These are phyloP conservation scores for Penicillium steckii DNA, from an alignment of 495 filamentous ascomycete genomes.

Conservation along the genomic window DNA sequence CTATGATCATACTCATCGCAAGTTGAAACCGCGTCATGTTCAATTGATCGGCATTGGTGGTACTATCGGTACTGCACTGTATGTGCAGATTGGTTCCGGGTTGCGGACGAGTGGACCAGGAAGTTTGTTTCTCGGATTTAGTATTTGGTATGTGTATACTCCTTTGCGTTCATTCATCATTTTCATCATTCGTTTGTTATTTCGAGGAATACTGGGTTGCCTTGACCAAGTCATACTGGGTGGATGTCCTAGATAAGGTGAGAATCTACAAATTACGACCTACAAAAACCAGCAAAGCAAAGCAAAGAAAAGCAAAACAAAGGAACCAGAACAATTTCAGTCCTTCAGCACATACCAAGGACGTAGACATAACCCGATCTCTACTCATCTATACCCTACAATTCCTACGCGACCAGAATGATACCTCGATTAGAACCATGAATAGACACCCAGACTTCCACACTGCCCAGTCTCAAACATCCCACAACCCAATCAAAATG, in stretches of 20 bases:
- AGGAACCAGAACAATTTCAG: not conserved
- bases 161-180: not conserved
- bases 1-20: slow-evolving; percentile 54
- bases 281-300: not conserved
- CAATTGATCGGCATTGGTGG: slow-evolving; percentile 77
- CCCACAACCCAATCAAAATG: not conserved
- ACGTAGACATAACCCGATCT: not conserved
- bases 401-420: too few species aligned
- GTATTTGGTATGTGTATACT: slow-evolving; percentile 31
- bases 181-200: not conserved
- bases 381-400: not conserved
- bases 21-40: slow-evolving; percentile 64
- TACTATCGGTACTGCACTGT: slow-evolving; percentile 78
- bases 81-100: slow-evolving; percentile 69
- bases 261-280: not conserved
- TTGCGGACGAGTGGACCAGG: slow-evolving; percentile 71
- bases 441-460: slow-evolving; percentile 10
- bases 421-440: too few species aligned
- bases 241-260: not conserved
- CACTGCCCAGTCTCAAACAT: slow-evolving; percentile 1
- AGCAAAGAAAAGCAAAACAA: not conserved
- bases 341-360: not conserved
- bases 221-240: not conserved
- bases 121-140: slow-evolving; percentile 73
- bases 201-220: not conserved